These are phyloP conservation scores for Trichaptum fuscoviolaceum DNA, from an alignment of 768 basidiomycete genomes.

Conservation along the genomic window DNA sequence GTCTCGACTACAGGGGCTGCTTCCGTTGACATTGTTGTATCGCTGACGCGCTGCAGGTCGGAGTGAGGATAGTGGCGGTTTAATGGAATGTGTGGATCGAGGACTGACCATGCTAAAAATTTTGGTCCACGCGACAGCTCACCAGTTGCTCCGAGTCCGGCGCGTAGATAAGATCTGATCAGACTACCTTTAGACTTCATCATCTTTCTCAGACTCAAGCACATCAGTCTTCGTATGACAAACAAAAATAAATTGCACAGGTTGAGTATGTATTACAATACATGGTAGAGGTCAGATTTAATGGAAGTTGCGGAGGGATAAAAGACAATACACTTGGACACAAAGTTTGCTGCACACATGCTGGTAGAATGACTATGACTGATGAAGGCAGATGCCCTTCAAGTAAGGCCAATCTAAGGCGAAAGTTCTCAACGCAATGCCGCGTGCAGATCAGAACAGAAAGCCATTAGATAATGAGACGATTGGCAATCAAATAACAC, in stretches of 20 bases:
- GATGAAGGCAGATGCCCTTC: neutral
- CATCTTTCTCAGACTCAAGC: neutral
- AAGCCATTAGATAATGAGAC: neutral
- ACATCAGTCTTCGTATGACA: neutral
- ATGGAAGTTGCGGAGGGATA: neutral
- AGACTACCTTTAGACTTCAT: neutral
- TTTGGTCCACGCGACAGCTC: neutral
- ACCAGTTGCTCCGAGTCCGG: no score
- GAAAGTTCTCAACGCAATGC: no score
- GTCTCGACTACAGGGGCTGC: conserved; percentile 11
- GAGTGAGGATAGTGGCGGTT: conserved; percentile 20
- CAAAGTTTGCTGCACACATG: no score
- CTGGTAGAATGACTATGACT: neutral
- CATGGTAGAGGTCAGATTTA: neutral
- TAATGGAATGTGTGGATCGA: neutral
- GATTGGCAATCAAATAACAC: neutral
- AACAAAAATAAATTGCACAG: neutral
- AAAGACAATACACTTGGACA: neutral
- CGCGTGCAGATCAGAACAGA: no score
- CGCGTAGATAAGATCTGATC: neutral
- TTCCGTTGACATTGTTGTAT: neutral
- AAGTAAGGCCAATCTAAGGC: neutral
- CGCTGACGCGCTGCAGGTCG: neutral
- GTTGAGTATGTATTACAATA: neutral
- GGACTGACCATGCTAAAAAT: neutral